Percentiles rank a stretch among this genome's conserved stretches.
Evolutionary conservation across 179 eudicot genomes (phyloP).

Genomic region (Amaranthus tricolor): DNA sequence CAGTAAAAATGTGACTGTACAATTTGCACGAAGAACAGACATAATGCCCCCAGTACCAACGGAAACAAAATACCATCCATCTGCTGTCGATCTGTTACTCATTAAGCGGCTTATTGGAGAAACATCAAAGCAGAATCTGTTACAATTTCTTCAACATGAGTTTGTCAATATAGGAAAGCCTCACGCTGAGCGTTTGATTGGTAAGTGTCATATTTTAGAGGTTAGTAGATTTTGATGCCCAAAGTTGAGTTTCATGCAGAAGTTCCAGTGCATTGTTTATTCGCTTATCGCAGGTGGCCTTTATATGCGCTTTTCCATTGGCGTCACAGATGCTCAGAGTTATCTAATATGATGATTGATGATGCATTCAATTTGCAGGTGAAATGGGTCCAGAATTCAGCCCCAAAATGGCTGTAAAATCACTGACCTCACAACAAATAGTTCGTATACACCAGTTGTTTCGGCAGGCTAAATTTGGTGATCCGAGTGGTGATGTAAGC

Average conservation of each 20-base stretch:
- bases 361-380: constrained; percentile 46
- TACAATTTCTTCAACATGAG: constrained; percentile 97
- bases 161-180: constrained; percentile 87
- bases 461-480: constrained; percentile 97
- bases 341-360: constrained; percentile 5
- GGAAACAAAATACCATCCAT: constrained; percentile 96
- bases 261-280: too few relatives aligned
- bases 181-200: constrained; percentile 89
- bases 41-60: constrained; percentile 91
- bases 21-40: constrained; percentile 95
- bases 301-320: too few relatives aligned
- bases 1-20: constrained; percentile 86
- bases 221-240: not conserved
- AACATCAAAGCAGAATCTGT: constrained; percentile 73
- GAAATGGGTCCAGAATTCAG: constrained; percentile 94
- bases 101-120: constrained; percentile 92
- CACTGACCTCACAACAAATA: constrained; percentile 80
- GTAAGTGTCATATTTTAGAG: constrained; percentile 31
- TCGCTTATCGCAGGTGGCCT: too few relatives aligned
- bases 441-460: constrained; percentile 98
- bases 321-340: not conserved
- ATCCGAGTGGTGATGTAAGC: constrained; percentile 97
- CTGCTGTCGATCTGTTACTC: constrained; percentile 97
- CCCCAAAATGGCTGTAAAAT: constrained; percentile 81
- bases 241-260: not conserved